These are phyloP conservation scores for Ophiostoma tasmaniense DNA, from an alignment of 2,329 filamentous ascomycete species.

Conservation along the genomic window DNA sequence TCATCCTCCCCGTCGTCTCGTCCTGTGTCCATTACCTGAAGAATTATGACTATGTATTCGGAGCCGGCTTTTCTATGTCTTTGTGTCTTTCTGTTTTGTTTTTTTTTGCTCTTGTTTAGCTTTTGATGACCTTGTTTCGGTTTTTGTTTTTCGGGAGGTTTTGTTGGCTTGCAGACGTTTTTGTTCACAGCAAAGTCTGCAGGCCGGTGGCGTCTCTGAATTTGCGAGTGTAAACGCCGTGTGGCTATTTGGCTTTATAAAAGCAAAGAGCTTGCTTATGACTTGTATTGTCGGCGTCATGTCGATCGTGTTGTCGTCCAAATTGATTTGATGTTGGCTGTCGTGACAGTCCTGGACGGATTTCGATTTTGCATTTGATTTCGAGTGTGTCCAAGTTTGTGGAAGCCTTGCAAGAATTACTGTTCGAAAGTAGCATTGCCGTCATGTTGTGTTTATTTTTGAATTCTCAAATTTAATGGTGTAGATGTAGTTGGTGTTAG, in stretches of 20 bases:
- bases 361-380: too few species aligned
- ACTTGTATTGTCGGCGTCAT: neutral
- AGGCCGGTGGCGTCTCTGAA: neutral
- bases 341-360: neutral
- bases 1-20: neutral
- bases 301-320: neutral
- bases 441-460: neutral
- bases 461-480: neutral
- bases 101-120: neutral
- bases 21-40: neutral
- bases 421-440: too few species aligned
- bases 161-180: neutral
- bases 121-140: neutral
- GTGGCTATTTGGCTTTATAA: neutral
- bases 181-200: neutral
- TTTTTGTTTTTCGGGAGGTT: neutral
- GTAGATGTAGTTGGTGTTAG: neutral
- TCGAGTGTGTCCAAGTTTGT: too few species aligned
- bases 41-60: constrained; percentile 1
- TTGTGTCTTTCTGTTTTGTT: neutral
- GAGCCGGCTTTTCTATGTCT: neutral
- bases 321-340: neutral
- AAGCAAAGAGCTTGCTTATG: neutral
- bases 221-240: neutral
- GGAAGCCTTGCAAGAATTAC: too few species aligned